These are phyloP conservation scores for Mycena galopus DNA, from an alignment of 768 basidiomycete genomes.

Conservation along the genomic window DNA sequence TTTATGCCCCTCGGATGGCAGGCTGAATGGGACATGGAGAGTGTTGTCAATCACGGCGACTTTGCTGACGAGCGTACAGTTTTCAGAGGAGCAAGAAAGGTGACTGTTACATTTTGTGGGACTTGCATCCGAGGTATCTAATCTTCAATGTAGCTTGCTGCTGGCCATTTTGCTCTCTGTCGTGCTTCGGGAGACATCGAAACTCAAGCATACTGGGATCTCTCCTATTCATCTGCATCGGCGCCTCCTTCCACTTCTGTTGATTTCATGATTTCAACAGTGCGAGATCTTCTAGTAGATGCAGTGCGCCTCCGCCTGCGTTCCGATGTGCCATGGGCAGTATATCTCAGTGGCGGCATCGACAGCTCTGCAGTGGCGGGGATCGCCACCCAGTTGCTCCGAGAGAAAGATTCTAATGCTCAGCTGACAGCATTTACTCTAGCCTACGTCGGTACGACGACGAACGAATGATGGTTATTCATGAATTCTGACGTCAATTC, in stretches of 20 bases:
- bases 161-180: slow-evolving; percentile 14
- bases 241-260: background rate
- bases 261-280: slow-evolving; percentile 22
- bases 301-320: slow-evolving; percentile 32
- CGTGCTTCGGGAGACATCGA: slow-evolving; percentile 18
- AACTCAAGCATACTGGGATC: slow-evolving; percentile 34
- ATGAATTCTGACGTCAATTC: background rate
- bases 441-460: background rate
- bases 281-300: slow-evolving; percentile 24
- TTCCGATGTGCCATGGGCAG: slow-evolving; percentile 30
- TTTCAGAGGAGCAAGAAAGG: slow-evolving; percentile 31
- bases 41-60: slow-evolving; percentile 24
- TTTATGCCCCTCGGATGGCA: slow-evolving; percentile 34
- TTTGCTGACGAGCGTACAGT: slow-evolving; percentile 32
- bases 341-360: background rate
- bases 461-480: background rate
- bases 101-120: background rate
- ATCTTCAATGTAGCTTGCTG: slow-evolving; percentile 2
- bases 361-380: background rate
- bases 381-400: background rate
- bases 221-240: slow-evolving; percentile 10
- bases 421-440: background rate
- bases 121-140: background rate
- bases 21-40: slow-evolving; percentile 35
- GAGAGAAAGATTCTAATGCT: background rate